Percentiles rank a stretch among this genome's conserved stretches.
Conservation (phyloP, 192 early-diverging fungal genomes). For the Backusella australiensis region DNA sequence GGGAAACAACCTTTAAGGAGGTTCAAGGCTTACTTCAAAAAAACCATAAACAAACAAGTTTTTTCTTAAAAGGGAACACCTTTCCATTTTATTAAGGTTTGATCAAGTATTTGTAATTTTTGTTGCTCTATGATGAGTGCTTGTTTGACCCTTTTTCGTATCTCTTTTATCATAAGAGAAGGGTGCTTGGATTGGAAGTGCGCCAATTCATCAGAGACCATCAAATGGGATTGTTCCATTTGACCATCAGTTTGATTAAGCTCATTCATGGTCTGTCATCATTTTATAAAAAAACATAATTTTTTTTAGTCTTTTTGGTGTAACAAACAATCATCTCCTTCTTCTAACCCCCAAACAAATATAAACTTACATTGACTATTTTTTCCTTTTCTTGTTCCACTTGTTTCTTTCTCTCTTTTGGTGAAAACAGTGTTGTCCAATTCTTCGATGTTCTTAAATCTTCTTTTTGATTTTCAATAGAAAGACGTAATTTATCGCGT, state of each 20-base stretch:
- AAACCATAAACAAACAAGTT: constrained; percentile 3
- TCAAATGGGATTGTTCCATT: constrained; percentile 41
- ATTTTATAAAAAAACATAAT: neutral
- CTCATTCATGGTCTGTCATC: constrained; percentile 38
- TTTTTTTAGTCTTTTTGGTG: neutral
- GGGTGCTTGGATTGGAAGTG: constrained; percentile 44
- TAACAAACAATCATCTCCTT: neutral
- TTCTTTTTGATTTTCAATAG: constrained; percentile 31
- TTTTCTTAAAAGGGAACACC: constrained; percentile 3
- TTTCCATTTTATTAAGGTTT: constrained; percentile 11
- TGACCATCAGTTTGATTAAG: constrained; percentile 37
- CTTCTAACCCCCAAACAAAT: neutral
- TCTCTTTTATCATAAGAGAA: constrained; percentile 23
- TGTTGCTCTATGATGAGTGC: constrained; percentile 14
- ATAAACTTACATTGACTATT: constrained; percentile 35
- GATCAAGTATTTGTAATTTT: constrained; percentile 18
- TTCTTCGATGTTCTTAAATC: constrained; percentile 4
- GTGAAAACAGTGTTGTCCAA: constrained; percentile 21
- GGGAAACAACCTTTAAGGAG: neutral
- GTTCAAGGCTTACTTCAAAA: constrained; percentile 6
- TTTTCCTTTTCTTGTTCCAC: constrained; percentile 41
- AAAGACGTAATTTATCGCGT: constrained; percentile 1
- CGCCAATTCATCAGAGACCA: constrained; percentile 49
- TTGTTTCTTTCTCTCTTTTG: constrained; percentile 28
- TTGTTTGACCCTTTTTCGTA: neutral